Base-by-base conservation (phyloP, 2,329 filamentous ascomycete species). In the Ampelomyces quisqualis region DNA sequence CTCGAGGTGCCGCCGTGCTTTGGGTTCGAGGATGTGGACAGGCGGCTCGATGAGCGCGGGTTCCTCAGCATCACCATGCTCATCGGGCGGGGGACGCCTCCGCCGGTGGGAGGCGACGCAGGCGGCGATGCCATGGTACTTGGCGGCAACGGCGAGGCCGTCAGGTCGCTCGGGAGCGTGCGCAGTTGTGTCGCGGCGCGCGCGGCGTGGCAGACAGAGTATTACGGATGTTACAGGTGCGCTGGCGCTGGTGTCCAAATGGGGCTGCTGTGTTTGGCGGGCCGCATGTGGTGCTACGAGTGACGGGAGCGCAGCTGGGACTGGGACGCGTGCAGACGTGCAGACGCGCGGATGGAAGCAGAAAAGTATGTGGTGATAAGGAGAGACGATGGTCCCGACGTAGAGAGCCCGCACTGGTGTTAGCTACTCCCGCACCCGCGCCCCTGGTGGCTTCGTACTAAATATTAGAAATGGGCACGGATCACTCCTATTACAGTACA, bases 11-110 rank as follows among this genome's bases (percentile, higher is more conserved):
- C 83, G 60, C 81, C 83, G 37, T 82, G 84, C 37, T 77, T 74
- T 69, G 26, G 26, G 26, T 86, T 91, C 73, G 86, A 87, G 60
- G 78, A 84, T 74, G 86, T 85, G 73, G 89, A 95, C 78, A 95
- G 76, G 57, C 90, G 86, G 72, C 89, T 95, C 56, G 78, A 87
- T 66, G 88, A 93, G 67, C 88, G 78, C 11, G 15, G 15, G 29
- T 85, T 77, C 31, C 87, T 79, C 60, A 85, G 83, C 61, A 90
- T 81, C 75, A 94, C 84, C 65, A 82, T 84, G 74, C 88, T 94
- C 77, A 88, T 76, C 38, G 90, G 89, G 69, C 51, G 41, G 32
- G 49, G 34, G 2, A 54, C 89, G 81, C 69, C 81, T 79, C 64
- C 49, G 22, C 57, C 58, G 47, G 57, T 57, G 28, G 64, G 57